Evolutionary conservation across 768 basidiomycete genomes (phyloP).

Genomic region (Wakefieldia striispora): DNA sequence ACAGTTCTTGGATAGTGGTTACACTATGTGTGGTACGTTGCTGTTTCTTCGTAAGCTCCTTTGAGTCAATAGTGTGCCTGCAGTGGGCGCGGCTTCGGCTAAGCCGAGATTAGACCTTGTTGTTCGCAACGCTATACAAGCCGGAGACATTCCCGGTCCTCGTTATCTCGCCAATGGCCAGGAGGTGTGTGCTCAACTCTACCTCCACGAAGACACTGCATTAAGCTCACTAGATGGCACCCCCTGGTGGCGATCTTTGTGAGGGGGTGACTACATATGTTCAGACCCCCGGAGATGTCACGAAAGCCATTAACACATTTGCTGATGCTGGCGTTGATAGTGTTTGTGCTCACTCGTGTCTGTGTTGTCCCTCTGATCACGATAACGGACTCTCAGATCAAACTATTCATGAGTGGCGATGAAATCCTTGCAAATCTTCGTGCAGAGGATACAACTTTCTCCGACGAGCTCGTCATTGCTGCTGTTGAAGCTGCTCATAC

Average conservation of each 20-base stretch:
- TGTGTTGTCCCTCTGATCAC: not conserved
- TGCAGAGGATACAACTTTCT: conserved; percentile 35
- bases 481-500: conserved; percentile 35
- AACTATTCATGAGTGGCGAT: conserved; percentile 37
- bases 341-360: conserved; percentile 6
- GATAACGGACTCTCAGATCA: conserved; percentile 21
- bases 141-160: conserved; percentile 35
- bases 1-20: conserved; percentile 36
- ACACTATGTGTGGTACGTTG: conserved; percentile 36
- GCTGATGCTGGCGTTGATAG: conserved; percentile 25
- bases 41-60: not conserved
- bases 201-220: too few relatives aligned
- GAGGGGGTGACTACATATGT: conserved; percentile 34
- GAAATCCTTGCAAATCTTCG: conserved; percentile 35
- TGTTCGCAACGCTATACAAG: conserved; percentile 34
- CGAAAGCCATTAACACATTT: conserved; percentile 19
- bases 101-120: conserved; percentile 33
- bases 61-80: not conserved
- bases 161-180: conserved; percentile 35
- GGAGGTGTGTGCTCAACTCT: conserved; percentile 23
- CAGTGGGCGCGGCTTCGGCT: conserved; percentile 37
- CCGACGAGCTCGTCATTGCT: conserved; percentile 34
- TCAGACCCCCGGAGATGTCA: conserved; percentile 31
- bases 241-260: conserved; percentile 29
- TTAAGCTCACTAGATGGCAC: conserved; percentile 26